phyloP scores from a whole-genome alignment of 116 monocot genomes.

The Zostera marina region DNA sequence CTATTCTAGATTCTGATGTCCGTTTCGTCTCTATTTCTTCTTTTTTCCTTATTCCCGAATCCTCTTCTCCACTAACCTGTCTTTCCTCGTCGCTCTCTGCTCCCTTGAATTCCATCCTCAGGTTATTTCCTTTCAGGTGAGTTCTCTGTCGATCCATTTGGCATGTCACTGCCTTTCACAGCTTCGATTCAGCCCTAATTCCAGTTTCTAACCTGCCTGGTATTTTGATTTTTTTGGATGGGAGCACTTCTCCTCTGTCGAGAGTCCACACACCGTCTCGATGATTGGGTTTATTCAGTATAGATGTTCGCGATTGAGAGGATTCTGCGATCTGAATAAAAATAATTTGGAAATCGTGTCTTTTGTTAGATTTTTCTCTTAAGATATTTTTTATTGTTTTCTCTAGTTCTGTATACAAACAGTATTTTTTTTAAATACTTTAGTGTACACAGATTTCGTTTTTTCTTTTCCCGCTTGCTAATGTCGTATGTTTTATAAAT shows the following conservation, averaged over 20 bases:
- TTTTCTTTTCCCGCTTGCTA: no score
- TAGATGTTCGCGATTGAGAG: no score
- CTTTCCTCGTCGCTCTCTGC: not conserved
- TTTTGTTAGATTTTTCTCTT: no score
- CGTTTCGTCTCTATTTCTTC: not conserved
- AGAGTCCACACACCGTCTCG: no score
- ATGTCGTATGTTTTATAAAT: no score
- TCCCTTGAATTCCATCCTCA: not conserved
- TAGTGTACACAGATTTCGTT: no score
- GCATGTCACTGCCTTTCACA: not conserved
- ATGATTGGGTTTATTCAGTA: no score
- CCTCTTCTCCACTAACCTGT: not conserved
- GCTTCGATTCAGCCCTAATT: constrained; percentile 2
- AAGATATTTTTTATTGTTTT: no score
- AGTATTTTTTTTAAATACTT: no score
- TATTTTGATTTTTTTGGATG: not conserved
- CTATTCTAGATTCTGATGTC: not conserved
- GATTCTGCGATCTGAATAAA: no score
- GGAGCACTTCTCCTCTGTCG: not conserved
- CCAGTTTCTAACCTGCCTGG: not conserved
- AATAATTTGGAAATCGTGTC: no score
- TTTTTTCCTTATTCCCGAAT: not conserved
- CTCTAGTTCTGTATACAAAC: no score
- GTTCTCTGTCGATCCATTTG: not conserved
- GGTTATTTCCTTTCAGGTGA: not conserved